These are phyloP conservation scores for Exophiala aquamarina DNA, from an alignment of 2,329 filamentous ascomycete genomes.

Conservation along the genomic window DNA sequence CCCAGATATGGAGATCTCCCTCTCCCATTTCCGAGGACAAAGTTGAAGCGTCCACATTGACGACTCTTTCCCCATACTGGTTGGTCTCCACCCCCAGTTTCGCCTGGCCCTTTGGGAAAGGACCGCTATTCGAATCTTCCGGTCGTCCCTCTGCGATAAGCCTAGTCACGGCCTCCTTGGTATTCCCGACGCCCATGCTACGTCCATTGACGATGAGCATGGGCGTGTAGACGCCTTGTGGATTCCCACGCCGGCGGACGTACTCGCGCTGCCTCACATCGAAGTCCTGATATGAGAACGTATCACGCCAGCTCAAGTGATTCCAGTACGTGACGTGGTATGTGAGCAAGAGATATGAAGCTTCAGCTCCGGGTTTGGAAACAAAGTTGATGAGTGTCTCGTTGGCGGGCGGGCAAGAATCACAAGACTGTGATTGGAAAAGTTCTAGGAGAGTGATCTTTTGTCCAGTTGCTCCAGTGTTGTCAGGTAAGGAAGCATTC, in stretches of 20 bases:
- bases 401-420: constrained; percentile 13
- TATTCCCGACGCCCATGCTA: constrained; percentile 13
- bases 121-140: no score
- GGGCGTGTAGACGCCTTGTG: constrained; percentile 9
- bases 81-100: no score
- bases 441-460: constrained; percentile 10
- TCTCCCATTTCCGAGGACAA: no score
- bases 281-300: constrained; percentile 9
- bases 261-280: constrained; percentile 15
- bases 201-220: constrained; percentile 18
- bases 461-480: no score
- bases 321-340: constrained; percentile 22
- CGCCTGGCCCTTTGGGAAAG: no score
- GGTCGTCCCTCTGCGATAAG: constrained; percentile 2
- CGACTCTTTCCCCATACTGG: no score
- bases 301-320: constrained; percentile 15
- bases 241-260: constrained; percentile 3
- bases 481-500: no score
- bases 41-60: no score
- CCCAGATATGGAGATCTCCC: constrained; percentile 1
- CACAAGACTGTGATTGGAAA: constrained; percentile 17
- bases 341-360: constrained; percentile 14
- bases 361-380: background rate
- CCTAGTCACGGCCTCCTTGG: constrained; percentile 1
- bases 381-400: constrained; percentile 7